Evolutionary conservation across 1,284 basidiomycete species (phyloP).

Genomic region (Mycena sp.): DNA sequence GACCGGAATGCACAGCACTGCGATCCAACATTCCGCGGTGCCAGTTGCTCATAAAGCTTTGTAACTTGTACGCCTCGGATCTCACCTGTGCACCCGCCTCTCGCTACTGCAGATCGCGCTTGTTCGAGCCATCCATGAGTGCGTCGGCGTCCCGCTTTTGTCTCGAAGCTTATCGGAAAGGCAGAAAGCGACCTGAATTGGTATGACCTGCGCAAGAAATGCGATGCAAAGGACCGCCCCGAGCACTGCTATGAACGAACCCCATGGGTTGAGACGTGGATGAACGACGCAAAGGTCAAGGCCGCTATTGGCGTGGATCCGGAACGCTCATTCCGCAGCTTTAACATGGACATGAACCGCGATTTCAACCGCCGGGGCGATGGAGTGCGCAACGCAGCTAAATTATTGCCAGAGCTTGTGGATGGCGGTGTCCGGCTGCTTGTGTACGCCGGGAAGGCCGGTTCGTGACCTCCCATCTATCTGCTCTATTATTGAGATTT

Average conservation of each 20-base stretch:
- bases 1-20: slow-evolving; percentile 50
- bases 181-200: slow-evolving; percentile 26
- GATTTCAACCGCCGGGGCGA: slow-evolving; percentile 26
- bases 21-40: slow-evolving; percentile 19
- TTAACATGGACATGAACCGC: slow-evolving; percentile 30
- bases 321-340: slow-evolving; percentile 22
- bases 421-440: slow-evolving; percentile 80
- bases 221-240: slow-evolving; percentile 23
- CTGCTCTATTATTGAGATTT: background rate
- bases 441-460: slow-evolving; percentile 86
- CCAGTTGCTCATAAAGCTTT: slow-evolving; percentile 31
- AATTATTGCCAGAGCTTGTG: slow-evolving; percentile 78
- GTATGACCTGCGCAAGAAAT: slow-evolving; percentile 29
- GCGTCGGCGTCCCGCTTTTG: background rate
- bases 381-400: slow-evolving; percentile 54
- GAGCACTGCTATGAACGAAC: slow-evolving; percentile 26
- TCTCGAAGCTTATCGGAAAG: background rate
- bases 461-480: slow-evolving; percentile 49
- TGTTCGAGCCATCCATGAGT: slow-evolving; percentile 29
- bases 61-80: slow-evolving; percentile 18
- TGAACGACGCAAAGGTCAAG: slow-evolving; percentile 25
- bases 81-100: slow-evolving; percentile 20
- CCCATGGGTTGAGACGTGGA: slow-evolving; percentile 26
- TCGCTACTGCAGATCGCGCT: slow-evolving; percentile 23
- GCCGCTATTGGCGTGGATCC: slow-evolving; percentile 23